Evolutionary conservation across 1,284 basidiomycete species (phyloP), one percentile per base, ranked within the genome.

Genomic region (Melanopsichium pennsylvanicum): DNA sequence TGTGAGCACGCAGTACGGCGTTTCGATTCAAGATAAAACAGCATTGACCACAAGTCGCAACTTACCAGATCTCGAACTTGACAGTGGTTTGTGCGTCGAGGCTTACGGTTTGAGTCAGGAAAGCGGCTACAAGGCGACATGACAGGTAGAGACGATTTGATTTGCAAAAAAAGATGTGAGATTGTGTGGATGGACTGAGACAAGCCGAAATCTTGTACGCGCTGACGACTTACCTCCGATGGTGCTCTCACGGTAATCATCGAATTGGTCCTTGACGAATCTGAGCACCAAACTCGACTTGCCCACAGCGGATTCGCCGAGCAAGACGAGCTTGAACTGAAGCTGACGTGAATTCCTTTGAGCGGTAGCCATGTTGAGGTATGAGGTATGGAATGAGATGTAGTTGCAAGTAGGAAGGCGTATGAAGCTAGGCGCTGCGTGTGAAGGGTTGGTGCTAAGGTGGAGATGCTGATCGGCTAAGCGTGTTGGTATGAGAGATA

Each of bases 191-290:
- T n/a, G n/a, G n/a, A n/a, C n/a, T n/a, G n/a, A n/a, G n/a, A n/a
- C n/a, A n/a, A n/a, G n/a, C n/a, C n/a, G n/a, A n/a, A n/a, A n/a
- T n/a, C n/a, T n/a, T n/a, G n/a, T n/a, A n/a, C n/a, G n/a, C n/a
- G n/a, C n/a, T n/a, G n/a, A n/a, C n/a, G 5, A 29, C 18, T 31
- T 21, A 74, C 72, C 61, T 50, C 78, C 78, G 38, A 80, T 80
- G 13, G 78, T 80, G 57, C 75, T 78, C 57, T 91, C 93, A 84
- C 94, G 86, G 82, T 95, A 97, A 83, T 97, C 94, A 75, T 96
- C 93, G 76, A 97, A 97, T 82, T 97, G 93, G 82, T 96, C 91
- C 83, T 95, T 91, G 72, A 97, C 94, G 78, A 97, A 97, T 57
- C 93, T 87, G 69, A 97, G 84, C 49, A 97, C 95, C 58, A 97